Evolutionary conservation across 768 basidiomycete genomes (phyloP), one percentile per base, ranked within the genome.

Genomic region (Xerocomus brunneocitrinus): DNA sequence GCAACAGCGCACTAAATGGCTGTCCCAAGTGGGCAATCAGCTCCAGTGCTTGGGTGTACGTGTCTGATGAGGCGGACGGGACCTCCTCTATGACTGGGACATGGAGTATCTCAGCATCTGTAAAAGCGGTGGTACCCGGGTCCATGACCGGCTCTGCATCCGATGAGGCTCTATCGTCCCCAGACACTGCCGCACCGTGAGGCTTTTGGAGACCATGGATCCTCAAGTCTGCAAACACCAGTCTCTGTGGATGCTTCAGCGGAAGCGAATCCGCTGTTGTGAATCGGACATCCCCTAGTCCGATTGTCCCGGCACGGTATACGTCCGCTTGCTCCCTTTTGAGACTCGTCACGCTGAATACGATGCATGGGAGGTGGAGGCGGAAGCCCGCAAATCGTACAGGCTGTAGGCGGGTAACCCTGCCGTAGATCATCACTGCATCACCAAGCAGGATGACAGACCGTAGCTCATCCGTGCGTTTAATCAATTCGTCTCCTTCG

Each of bases 21-120:
- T 49, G 48, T 30, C 36, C 54, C 12, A 60, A 31, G 8, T 41
- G 45, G 4, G 51, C 48, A 1, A 60, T 35, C 42, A 59, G 32
- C 32, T 36, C 35, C 4, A 60, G 24, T 0, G 54, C 58, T 2
- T 30, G 41, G 3, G 8, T 30, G 14, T 51, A 39, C 14, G 24
- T 32, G 12, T 60, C 50, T 9, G 25, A 30, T 27, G 38, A 24
- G 12, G 31, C 24, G 4, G n/a, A 35, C 13, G 49, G 40, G 1
- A 25, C 40, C 14, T 50, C 40, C 24, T 43, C 49, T 16, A 43
- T 43, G 3, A 50, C 31, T 14, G 40, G 4, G 49, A 14, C 9
- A 16, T 25, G 32, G 8, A 35, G 32, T 8, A 34, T 9, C 2
- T 42, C 49, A 12, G 9, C 14, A 19, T 50, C 41, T 14, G 49